Base-by-base conservation (phyloP, 352 stramenopile species). In the Pythium guiyangense region DNA sequence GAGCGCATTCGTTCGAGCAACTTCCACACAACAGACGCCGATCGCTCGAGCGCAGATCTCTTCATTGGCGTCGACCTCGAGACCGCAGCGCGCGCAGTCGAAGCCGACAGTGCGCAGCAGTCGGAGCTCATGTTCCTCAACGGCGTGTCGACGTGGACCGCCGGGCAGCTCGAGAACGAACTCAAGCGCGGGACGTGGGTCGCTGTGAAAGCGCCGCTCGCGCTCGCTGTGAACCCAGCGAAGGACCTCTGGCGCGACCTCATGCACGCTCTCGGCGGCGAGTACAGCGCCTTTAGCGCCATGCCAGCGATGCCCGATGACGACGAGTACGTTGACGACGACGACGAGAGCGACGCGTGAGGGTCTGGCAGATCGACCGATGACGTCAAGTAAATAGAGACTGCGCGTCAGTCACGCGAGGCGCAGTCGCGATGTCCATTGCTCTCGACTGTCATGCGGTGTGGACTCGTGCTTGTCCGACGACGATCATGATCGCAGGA, bases 91-190 rank as follows among this genome's bases (percentile, higher is more conserved):
- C 71, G 71, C 15, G 73, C 79, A 1, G 70, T 88, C 42, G 69
- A 90, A 42, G 63, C 75, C 22, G 59, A 87, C 43, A 71, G 58
- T 49, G 63, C 75, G 18, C 64, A 84, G 59, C 74, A 75, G 52
- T 74, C 64, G 18, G 74, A 94, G 48, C 66, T 94, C 1, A 73
- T 92, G 54, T 94, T 92, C 59, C 67, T 94, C 67, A 88, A 77
- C 46, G 84, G 84, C 26, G 65, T 88, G 35, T 90, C 80, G 1
- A 78, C 74, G 40, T 94, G 84, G 84, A 86, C 61, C 27, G 49
- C 75, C 4, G 78, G 72, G 3, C 81, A 92, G 52, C 66, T 94
- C 35, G 77, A 92, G 34, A 76, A 63, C 5, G 84, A 94, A 60
- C 64, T 94, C 54, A 68, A 73, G 43, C 68, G 74, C 14, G 84